phyloP scores from a whole-genome alignment of 2,329 filamentous ascomycete species.

The Emmonsiellopsis sp. region DNA sequence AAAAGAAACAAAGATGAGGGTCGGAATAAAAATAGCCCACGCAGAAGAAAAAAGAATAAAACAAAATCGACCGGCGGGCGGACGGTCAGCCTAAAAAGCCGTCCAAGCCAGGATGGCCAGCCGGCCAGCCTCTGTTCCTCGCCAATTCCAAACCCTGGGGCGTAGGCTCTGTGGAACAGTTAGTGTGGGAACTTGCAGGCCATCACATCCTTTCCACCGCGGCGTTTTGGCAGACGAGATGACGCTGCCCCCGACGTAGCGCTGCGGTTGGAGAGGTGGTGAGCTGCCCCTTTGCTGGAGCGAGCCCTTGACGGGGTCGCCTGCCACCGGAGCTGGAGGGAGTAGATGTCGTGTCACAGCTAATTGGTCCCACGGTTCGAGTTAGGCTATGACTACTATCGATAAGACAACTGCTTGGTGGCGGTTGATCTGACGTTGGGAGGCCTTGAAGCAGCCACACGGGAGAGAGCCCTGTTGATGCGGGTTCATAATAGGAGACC shows the following conservation, averaged over 20 bases:
- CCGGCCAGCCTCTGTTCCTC: neutral
- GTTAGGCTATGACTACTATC: neutral
- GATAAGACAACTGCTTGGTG: too few relatives aligned
- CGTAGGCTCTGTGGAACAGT: slow-evolving; percentile 2
- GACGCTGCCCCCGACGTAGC: neutral
- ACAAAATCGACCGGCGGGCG: neutral
- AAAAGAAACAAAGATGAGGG: neutral
- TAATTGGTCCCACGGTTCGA: neutral
- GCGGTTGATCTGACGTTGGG: too few relatives aligned
- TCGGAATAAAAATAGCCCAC: neutral
- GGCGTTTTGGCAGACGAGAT: neutral
- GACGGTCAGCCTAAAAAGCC: neutral
- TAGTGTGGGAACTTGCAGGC: slow-evolving; percentile 5
- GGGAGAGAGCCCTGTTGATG: neutral
- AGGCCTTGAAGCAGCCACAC: neutral
- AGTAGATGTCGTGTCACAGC: neutral
- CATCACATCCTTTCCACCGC: slow-evolving; percentile 3
- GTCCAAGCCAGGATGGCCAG: neutral
- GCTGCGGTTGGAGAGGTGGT: neutral
- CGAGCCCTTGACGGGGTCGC: neutral
- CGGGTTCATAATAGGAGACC: neutral
- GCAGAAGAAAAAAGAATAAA: neutral
- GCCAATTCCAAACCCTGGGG: neutral
- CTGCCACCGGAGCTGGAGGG: neutral
- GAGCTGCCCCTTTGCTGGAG: neutral